phyloP scores from a whole-genome alignment of 2,329 filamentous ascomycete genomes.

The Ophiostoma tasmaniense region DNA sequence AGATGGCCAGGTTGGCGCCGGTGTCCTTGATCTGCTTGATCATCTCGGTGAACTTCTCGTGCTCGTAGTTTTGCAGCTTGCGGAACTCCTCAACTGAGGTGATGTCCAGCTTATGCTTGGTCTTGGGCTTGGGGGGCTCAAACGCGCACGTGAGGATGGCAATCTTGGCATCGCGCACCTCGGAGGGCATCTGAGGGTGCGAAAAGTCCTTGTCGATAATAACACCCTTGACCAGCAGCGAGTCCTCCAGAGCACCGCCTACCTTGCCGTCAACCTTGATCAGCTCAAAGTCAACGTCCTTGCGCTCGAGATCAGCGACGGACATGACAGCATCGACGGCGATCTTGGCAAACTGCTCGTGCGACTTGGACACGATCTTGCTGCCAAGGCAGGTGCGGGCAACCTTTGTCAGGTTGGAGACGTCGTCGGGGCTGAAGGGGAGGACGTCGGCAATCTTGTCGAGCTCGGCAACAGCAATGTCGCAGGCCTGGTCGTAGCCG shows the following conservation, averaged over 20 bases:
- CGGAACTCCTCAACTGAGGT: slow-evolving; percentile 97
- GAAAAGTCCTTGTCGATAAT: slow-evolving; percentile 99
- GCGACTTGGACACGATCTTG: slow-evolving; percentile 98
- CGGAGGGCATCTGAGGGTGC: slow-evolving; percentile 95
- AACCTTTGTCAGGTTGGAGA: slow-evolving; percentile 82
- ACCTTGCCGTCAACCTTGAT: slow-evolving; percentile 99
- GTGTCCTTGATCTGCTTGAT: slow-evolving; percentile 97
- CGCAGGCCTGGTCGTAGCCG: slow-evolving; percentile 94
- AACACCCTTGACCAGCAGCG: slow-evolving; percentile 90
- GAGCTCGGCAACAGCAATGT: slow-evolving; percentile 86
- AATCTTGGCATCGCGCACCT: slow-evolving; percentile 91
- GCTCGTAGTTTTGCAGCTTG: slow-evolving; percentile 92
- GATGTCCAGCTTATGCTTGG: slow-evolving; percentile 98
- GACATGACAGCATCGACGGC: slow-evolving; percentile 95
- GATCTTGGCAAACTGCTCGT: slow-evolving; percentile 96
- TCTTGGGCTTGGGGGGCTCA: slow-evolving; percentile 98
- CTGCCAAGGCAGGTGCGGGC: slow-evolving; percentile 92
- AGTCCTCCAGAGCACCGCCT: slow-evolving; percentile 86
- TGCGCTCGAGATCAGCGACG: slow-evolving; percentile 89
- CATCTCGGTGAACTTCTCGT: slow-evolving; percentile 96
- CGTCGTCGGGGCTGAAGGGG: slow-evolving; percentile 71
- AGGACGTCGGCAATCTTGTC: slow-evolving; percentile 91
- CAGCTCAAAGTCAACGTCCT: slow-evolving; percentile 96
- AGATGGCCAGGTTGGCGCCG: slow-evolving; percentile 94
- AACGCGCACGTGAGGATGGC: slow-evolving; percentile 97